A percentile compares a stretch with the other conserved stretches of the same genome.
Conservation (phyloP, 345 rosid species). For the Litchi chinensis region DNA sequence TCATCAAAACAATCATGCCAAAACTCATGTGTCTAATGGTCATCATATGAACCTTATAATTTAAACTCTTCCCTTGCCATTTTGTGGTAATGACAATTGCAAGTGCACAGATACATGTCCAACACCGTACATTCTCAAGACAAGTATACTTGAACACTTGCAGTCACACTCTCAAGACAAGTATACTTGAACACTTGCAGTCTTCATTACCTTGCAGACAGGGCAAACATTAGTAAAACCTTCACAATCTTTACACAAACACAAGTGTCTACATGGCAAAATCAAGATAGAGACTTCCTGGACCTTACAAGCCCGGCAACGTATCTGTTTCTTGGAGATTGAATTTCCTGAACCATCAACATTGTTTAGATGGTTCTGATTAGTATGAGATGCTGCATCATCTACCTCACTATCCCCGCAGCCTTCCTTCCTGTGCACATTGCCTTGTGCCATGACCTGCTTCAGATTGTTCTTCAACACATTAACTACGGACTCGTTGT, state of each 20-base stretch:
- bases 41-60: constrained; percentile 2
- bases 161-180: constrained; percentile 42
- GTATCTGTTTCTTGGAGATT: constrained; percentile 30
- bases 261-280: constrained; percentile 72
- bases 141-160: constrained; percentile 48
- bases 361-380: constrained; percentile 28
- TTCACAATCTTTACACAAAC: constrained; percentile 73
- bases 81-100: constrained; percentile 22
- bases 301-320: constrained; percentile 53
- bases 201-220: constrained; percentile 57
- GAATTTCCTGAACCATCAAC: constrained; percentile 34
- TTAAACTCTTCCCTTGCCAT: constrained; percentile 9
- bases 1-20: background rate
- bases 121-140: constrained; percentile 25
- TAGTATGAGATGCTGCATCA: constrained; percentile 56
- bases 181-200: constrained; percentile 48
- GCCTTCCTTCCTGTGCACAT: constrained; percentile 61
- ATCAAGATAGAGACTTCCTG: constrained; percentile 58
- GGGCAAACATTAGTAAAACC: constrained; percentile 53
- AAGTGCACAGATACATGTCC: constrained; percentile 23
- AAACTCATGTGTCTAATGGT: background rate
- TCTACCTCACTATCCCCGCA: constrained; percentile 76
- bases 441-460: constrained; percentile 59
- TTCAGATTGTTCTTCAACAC: constrained; percentile 61
- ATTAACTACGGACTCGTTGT: constrained; percentile 68